Conservation (phyloP, 1,284 basidiomycete species). For the Vanrija sp. region DNA sequence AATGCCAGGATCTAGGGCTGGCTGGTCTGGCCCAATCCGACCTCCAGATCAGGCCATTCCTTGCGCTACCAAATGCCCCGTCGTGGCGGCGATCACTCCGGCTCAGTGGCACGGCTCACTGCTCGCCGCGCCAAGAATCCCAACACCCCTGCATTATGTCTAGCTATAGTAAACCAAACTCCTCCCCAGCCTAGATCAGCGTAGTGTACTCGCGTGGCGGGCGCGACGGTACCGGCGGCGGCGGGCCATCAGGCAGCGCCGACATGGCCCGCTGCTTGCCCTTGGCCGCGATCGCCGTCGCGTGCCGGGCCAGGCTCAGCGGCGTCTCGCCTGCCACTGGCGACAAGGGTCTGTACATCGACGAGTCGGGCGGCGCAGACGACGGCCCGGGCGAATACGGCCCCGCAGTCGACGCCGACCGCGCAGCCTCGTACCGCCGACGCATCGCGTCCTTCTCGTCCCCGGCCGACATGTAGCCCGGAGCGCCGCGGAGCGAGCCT, state of each 20-base stretch:
- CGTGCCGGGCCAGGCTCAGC: neutral
- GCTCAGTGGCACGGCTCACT: too few species aligned
- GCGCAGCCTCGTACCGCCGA: conserved; percentile 27
- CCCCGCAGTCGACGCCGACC: too few species aligned
- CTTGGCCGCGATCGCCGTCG: neutral
- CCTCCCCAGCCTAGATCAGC: conserved; percentile 16
- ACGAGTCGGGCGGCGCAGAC: conserved; percentile 6
- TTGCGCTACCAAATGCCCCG: too few species aligned
- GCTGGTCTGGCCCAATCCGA: too few species aligned
- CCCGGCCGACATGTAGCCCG: conserved; percentile 13
- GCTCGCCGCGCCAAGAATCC: too few species aligned
- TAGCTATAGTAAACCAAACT: too few species aligned
- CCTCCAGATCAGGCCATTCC: too few species aligned
- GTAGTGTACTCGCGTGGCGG: conserved; percentile 43
- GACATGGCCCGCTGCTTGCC: neutral
- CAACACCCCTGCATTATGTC: too few species aligned
- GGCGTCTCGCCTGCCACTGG: neutral
- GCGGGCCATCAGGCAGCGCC: conserved; percentile 20
- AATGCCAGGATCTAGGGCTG: too few species aligned
- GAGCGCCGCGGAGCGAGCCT: neutral
- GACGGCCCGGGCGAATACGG: neutral
- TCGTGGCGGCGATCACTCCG: too few species aligned
- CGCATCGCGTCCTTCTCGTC: conserved; percentile 39
- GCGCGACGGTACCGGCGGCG: conserved; percentile 40
- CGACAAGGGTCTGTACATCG: neutral